Base-by-base conservation (phyloP, 345 rosid genomes). In the Mallotus nudiflorus region DNA sequence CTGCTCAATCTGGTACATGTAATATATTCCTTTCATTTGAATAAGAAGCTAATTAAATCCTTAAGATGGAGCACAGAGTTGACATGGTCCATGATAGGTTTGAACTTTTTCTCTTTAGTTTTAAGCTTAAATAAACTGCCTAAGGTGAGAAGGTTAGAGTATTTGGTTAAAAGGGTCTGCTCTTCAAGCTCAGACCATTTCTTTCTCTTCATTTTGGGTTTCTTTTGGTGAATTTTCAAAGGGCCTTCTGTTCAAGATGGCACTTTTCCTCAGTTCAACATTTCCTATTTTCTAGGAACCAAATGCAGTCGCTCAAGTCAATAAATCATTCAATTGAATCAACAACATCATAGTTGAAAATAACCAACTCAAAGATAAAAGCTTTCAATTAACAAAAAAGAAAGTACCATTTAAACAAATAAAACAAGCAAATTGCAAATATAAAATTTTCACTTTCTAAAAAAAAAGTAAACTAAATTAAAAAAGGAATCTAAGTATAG, bases 51-150 rank as follows among this genome's bases (percentile, higher is more conserved):
- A 42, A 66, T 24, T 1, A 90, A 89, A 68, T 87, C 92, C 12
- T 72, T 83, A 33, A 83, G 82, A 73, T 87, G 88, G 79, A 85
- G 92, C 25, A 83, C 77, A 29, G 86, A 70, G 75, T 87, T 86
- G 55, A 89, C 90, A 65, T 87, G 90, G 63, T 89, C 92, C 0
- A 92, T 92, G 22, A 89, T 81, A 37, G 95, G 95, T 11, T 82
- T 78, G 79, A 89, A 89, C 76, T 89, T 89, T 70, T 89, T 89
- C 85, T 89, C 95, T 29, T 92, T 77, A 73, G 92, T 89, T 74
- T 85, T 89, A 67, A 87, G 89, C 84, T 87, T 89, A 11, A 87
- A 74, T 18, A 89, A 85, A 20, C 82, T 67, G 45, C 95, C 91
- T 25, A 89, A 77, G 69, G 74, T 74, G 20, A 80, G 73, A 31